Conservation (phyloP, 768 basidiomycete genomes). For the Lactarius trivialis region DNA sequence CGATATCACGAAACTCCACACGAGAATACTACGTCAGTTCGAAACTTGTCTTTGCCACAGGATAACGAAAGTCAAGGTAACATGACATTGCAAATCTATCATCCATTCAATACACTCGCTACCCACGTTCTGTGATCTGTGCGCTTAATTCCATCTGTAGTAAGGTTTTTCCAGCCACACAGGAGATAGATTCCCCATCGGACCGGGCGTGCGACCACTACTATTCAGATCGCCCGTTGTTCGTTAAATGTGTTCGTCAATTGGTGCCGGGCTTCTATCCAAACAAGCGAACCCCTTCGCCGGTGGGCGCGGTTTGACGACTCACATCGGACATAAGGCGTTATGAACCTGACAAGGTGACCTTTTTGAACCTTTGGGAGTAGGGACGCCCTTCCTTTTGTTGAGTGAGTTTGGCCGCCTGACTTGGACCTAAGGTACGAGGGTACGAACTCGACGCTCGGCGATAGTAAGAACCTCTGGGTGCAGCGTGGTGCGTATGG, state of each 20-base stretch:
- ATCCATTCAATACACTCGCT: background rate
- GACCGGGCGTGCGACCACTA: background rate
- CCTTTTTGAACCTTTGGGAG: too few species aligned
- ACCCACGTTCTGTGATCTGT: background rate
- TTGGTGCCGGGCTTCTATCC: background rate
- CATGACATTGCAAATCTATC: background rate
- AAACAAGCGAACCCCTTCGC: background rate
- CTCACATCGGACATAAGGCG: background rate
- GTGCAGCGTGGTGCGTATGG: background rate
- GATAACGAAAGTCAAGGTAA: background rate
- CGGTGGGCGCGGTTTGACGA: background rate
- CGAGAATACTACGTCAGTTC: background rate
- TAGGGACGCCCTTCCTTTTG: background rate
- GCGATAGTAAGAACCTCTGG: background rate
- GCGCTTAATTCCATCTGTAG: background rate
- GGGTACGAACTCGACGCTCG: background rate
- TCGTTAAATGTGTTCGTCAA: background rate
- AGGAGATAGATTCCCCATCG: background rate
- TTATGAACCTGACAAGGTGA: too few species aligned
- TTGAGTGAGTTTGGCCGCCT: background rate
- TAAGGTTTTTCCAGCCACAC: background rate
- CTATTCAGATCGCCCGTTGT: background rate
- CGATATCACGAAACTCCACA: background rate
- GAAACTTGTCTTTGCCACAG: background rate
- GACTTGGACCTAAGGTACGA: background rate